phyloP scores from a whole-genome alignment of 148 eudicot genomes.

The Camellia sinensis region DNA sequence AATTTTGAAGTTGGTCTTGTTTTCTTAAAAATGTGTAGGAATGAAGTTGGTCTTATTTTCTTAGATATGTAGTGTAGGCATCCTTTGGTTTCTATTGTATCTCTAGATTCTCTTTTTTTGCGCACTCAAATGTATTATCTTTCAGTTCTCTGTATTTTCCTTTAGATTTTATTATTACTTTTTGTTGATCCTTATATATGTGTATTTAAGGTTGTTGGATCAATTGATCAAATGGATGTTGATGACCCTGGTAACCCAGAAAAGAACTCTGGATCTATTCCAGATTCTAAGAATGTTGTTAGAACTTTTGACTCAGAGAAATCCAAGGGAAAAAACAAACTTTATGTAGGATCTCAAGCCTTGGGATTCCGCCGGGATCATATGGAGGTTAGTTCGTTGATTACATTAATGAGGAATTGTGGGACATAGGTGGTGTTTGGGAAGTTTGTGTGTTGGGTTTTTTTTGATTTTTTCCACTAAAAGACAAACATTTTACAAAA shows the following conservation, averaged over 20 bases:
- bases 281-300: slow-evolving; percentile 52
- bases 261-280: slow-evolving; percentile 53
- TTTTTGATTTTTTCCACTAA: no score
- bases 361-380: slow-evolving; percentile 90
- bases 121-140: background rate
- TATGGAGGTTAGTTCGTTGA: slow-evolving; percentile 69
- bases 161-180: background rate
- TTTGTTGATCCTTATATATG: slow-evolving; percentile 7
- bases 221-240: slow-evolving; percentile 84
- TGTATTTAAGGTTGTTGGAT: slow-evolving; percentile 72
- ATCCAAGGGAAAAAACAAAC: slow-evolving; percentile 68
- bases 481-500: no score
- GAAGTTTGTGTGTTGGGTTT: background rate
- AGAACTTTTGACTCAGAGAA: slow-evolving; percentile 53
- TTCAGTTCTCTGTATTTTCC: background rate
- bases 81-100: background rate
- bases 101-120: background rate
- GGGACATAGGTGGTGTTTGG: background rate
- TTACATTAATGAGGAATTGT: background rate
- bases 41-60: background rate
- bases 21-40: background rate
- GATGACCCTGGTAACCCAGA: slow-evolving; percentile 72
- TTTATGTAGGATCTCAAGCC: slow-evolving; percentile 89
- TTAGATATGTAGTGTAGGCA: background rate
- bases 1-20: background rate